Conservation (phyloP, 2,329 filamentous ascomycete genomes). For the Aspergillus aculeatus region DNA sequence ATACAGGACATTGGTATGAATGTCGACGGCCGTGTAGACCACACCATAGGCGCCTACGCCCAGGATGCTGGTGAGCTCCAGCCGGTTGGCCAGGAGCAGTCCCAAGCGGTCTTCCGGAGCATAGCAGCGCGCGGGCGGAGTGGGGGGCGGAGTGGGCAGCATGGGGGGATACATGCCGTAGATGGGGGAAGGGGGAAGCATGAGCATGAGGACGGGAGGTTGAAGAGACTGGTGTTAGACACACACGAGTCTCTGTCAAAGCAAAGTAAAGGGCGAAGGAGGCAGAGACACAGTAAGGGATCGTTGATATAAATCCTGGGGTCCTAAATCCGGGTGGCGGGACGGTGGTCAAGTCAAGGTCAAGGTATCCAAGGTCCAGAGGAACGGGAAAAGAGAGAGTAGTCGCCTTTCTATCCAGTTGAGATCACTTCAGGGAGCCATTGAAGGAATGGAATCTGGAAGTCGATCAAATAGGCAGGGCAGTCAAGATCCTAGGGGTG, state of each 20-base stretch:
- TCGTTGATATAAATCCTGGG: constrained; percentile 15
- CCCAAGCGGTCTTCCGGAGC: constrained; percentile 84
- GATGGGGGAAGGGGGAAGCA: constrained; percentile 20
- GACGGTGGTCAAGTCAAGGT: background rate
- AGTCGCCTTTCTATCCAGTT: constrained; percentile 8
- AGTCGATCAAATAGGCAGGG: constrained; percentile 11
- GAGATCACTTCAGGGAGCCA: constrained; percentile 20
- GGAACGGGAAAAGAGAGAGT: constrained; percentile 9
- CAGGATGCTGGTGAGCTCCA: constrained; percentile 80
- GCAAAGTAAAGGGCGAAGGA: constrained; percentile 12
- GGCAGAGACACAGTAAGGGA: constrained; percentile 7
- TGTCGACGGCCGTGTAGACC: constrained; percentile 85
- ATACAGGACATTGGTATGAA: constrained; percentile 77
- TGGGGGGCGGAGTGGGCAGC: constrained; percentile 48
- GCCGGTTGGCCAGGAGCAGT: constrained; percentile 74
- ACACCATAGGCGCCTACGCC: constrained; percentile 96
- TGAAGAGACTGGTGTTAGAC: background rate
- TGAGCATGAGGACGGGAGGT: constrained; percentile 10
- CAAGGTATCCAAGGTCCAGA: constrained; percentile 8
- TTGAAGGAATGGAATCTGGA: constrained; percentile 21
- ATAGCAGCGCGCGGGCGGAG: constrained; percentile 52
- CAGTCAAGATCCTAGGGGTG: constrained; percentile 14
- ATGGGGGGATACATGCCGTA: constrained; percentile 45
- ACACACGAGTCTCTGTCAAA: constrained; percentile 3
- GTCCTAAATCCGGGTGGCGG: constrained; percentile 13